These are phyloP conservation scores for Saccharomycopsis hybrid DNA, from an alignment of 1,139 yeast species.

Conservation along the genomic window DNA sequence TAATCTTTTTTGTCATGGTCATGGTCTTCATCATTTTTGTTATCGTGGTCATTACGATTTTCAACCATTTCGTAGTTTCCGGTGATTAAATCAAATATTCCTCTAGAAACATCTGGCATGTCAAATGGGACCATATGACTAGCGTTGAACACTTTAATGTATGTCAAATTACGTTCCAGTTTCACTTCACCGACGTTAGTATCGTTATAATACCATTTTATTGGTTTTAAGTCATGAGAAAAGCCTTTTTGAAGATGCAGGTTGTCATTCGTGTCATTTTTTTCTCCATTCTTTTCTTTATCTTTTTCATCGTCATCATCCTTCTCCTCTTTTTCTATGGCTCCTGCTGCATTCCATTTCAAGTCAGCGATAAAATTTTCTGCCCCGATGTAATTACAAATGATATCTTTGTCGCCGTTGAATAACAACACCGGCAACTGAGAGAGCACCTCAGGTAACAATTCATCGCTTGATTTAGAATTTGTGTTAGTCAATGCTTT, in stretches of 20 bases:
- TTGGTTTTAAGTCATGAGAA: conserved; percentile 30
- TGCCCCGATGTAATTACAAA: conserved; percentile 80
- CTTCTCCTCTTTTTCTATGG: no score
- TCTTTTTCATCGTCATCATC: no score
- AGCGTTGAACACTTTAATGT: conserved; percentile 65
- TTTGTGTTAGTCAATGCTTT: conserved; percentile 42
- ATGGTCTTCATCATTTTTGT: background rate
- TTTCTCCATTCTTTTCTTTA: no score
- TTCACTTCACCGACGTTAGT: conserved; percentile 45
- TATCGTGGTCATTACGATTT: background rate
- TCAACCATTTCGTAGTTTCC: conserved; percentile 30
- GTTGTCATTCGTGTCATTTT: no score
- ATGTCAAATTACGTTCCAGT: conserved; percentile 67
- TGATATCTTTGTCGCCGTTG: conserved; percentile 83
- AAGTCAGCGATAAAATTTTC: conserved; percentile 55
- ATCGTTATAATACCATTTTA: conserved; percentile 50
- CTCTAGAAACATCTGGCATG: conserved; percentile 60
- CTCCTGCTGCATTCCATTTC: conserved; percentile 71
- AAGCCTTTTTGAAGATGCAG: conserved; percentile 56
- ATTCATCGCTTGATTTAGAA: conserved; percentile 54
- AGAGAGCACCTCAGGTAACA: conserved; percentile 56
- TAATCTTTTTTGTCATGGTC: conserved; percentile 1
- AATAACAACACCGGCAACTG: conserved; percentile 64
- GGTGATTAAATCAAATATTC: conserved; percentile 51
- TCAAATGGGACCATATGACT: conserved; percentile 97